These are phyloP conservation scores for Isoetes taiwanensis DNA, from an alignment of 75 land plant genomes.

Conservation along the genomic window DNA sequence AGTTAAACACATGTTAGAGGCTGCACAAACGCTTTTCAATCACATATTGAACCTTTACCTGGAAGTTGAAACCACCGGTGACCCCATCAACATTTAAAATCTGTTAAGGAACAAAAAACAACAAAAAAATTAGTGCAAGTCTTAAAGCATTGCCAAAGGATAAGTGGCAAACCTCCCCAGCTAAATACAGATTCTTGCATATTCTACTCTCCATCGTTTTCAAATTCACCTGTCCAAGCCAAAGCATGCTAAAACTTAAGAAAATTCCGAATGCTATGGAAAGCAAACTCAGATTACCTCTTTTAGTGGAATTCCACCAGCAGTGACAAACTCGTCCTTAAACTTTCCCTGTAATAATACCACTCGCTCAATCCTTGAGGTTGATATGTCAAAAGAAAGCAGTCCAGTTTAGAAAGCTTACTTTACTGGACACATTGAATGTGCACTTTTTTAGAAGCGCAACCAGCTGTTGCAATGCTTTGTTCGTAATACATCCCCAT, in stretches of 20 bases:
- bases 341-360: conserved; percentile 69
- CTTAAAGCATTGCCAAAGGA: no score
- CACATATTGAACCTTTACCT: no score
- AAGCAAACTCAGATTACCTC: conserved; percentile 37
- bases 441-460: conserved; percentile 55
- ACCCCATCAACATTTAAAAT: conserved; percentile 83
- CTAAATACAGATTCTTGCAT: conserved; percentile 51
- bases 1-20: no score
- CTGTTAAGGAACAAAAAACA: no score
- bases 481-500: conserved; percentile 66
- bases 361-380: no score
- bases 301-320: conserved; percentile 86
- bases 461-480: conserved; percentile 33
- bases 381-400: neutral
- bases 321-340: conserved; percentile 97
- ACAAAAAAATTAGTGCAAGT: no score
- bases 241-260: neutral
- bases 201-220: conserved; percentile 85
- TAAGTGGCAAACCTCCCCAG: conserved; percentile 91
- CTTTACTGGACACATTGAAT: conserved; percentile 70
- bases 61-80: conserved; percentile 95
- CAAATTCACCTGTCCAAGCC: conserved; percentile 41
- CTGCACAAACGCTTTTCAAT: no score
- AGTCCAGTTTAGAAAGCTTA: conserved; percentile 12
- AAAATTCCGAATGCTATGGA: neutral